Evolutionary conservation across 2,329 filamentous ascomycete species (phyloP).

Genomic region (Fusarium oxysporum): DNA sequence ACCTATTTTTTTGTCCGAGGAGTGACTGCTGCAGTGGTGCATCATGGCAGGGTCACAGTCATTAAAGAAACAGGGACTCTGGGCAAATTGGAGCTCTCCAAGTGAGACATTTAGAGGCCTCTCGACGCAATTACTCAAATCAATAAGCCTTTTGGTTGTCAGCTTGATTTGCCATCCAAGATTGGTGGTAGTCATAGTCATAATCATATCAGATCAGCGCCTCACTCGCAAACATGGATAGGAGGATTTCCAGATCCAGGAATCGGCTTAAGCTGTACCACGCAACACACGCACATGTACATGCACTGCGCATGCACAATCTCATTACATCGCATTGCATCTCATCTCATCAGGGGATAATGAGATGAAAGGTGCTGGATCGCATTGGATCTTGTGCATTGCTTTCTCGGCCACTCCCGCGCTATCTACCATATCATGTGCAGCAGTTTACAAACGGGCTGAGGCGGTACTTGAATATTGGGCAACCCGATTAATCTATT

Average conservation of each 20-base stretch:
- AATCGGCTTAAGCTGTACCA: conserved; percentile 38
- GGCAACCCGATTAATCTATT: conserved; percentile 2
- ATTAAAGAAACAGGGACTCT: conserved; percentile 18
- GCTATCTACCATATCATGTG: conserved; percentile 25
- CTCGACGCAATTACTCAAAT: conserved; percentile 25
- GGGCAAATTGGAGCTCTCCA: conserved; percentile 37
- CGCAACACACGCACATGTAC: conserved; percentile 34
- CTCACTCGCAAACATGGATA: conserved; percentile 16
- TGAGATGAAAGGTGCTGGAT: conserved; percentile 38
- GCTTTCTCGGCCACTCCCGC: conserved; percentile 41
- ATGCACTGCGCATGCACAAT: conserved; percentile 8
- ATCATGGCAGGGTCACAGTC: conserved; percentile 24
- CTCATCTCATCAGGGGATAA: neutral
- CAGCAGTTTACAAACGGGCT: conserved; percentile 27
- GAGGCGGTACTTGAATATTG: conserved; percentile 24
- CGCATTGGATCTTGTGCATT: conserved; percentile 40
- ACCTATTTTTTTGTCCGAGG: conserved; percentile 27
- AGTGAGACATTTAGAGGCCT: conserved; percentile 41
- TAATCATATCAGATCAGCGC: conserved; percentile 7
- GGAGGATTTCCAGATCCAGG: conserved; percentile 35
- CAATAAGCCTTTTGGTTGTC: conserved; percentile 22
- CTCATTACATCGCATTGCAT: neutral
- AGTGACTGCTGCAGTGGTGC: conserved; percentile 7
- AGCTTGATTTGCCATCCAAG: conserved; percentile 6
- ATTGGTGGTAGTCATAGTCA: neutral